Percentiles rank a stretch among this genome's conserved stretches.
Evolutionary conservation across 2,329 filamentous ascomycete genomes (phyloP).

Genomic region (Xylaria sp.): DNA sequence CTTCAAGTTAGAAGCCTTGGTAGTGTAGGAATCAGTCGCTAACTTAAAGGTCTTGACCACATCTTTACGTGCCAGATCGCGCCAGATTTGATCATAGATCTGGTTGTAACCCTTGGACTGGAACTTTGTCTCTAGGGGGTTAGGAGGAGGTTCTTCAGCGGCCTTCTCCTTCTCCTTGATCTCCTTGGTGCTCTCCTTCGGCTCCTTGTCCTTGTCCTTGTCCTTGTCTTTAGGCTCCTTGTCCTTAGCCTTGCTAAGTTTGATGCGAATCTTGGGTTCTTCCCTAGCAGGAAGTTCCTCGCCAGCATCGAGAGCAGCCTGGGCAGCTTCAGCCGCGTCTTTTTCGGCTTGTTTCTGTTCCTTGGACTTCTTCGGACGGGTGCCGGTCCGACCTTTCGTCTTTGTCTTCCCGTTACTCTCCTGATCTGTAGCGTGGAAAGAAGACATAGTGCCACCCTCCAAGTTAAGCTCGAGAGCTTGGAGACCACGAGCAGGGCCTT

Average conservation of each 20-base stretch:
- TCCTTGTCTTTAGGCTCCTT: slow-evolving; percentile 58
- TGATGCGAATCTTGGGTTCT: slow-evolving; percentile 72
- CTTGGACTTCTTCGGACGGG: slow-evolving; percentile 89
- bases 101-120: slow-evolving; percentile 95
- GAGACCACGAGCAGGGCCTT: slow-evolving; percentile 75
- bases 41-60: slow-evolving; percentile 92
- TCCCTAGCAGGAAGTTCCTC: slow-evolving; percentile 73
- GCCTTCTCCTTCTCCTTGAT: slow-evolving; percentile 55
- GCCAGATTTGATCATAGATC: slow-evolving; percentile 97
- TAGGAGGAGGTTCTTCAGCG: slow-evolving; percentile 50
- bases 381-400: slow-evolving; percentile 66
- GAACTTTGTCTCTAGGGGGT: slow-evolving; percentile 71
- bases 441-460: slow-evolving; percentile 86
- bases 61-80: slow-evolving; percentile 92
- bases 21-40: slow-evolving; percentile 85
- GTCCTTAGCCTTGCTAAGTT: slow-evolving; percentile 60
- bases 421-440: slow-evolving; percentile 77
- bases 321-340: slow-evolving; percentile 85
- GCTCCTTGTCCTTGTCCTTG: slow-evolving; percentile 54
- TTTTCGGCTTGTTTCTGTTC: slow-evolving; percentile 85
- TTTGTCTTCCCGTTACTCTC: slow-evolving; percentile 62
- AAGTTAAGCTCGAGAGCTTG: slow-evolving; percentile 81
- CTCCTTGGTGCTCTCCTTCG: slow-evolving; percentile 60
- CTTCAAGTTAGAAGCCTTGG: slow-evolving; percentile 93
- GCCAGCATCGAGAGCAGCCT: slow-evolving; percentile 83